A percentile compares a stretch with the other conserved stretches of the same genome.
phyloP scores from a whole-genome alignment of 192 early-diverging fungal species.

The Piromyces sp. region DNA sequence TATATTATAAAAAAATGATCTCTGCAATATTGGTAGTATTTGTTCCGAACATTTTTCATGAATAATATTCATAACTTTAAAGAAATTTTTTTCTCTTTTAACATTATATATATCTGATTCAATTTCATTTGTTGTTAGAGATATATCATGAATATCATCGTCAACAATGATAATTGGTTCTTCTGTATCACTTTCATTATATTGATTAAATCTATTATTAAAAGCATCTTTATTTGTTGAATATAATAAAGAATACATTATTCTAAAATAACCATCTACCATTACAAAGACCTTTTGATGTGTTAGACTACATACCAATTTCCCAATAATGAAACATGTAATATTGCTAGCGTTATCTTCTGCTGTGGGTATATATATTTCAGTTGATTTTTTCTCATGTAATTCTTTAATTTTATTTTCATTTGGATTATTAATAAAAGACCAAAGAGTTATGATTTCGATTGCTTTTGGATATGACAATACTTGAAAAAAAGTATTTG shows the following conservation, averaged over 20 bases:
- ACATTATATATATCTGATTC: not conserved
- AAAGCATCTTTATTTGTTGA: not conserved
- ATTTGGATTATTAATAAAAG: not conserved
- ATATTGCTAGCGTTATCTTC: not conserved
- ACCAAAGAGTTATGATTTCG: not conserved
- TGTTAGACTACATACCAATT: not conserved
- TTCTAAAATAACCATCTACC: not conserved
- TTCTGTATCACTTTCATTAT: not conserved
- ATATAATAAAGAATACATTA: not conserved
- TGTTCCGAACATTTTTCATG: not conserved
- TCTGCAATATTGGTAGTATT: not conserved
- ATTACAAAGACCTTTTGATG: not conserved
- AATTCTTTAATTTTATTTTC: not conserved
- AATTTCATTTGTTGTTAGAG: too few relatives aligned
- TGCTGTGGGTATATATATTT: not conserved
- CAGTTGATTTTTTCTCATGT: not conserved
- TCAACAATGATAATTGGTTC: not conserved
- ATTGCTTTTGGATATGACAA: not conserved
- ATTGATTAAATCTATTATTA: not conserved
- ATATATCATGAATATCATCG: too few relatives aligned
- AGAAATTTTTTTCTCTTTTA: not conserved
- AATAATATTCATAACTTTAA: not conserved
- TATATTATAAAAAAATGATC: not conserved
- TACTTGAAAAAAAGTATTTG: not conserved
- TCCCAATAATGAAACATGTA: not conserved